A percentile compares a stretch with the other conserved stretches of the same genome.
Conservation (phyloP, 2,329 filamentous ascomycete species). For the Exophiala alcalophila region DNA sequence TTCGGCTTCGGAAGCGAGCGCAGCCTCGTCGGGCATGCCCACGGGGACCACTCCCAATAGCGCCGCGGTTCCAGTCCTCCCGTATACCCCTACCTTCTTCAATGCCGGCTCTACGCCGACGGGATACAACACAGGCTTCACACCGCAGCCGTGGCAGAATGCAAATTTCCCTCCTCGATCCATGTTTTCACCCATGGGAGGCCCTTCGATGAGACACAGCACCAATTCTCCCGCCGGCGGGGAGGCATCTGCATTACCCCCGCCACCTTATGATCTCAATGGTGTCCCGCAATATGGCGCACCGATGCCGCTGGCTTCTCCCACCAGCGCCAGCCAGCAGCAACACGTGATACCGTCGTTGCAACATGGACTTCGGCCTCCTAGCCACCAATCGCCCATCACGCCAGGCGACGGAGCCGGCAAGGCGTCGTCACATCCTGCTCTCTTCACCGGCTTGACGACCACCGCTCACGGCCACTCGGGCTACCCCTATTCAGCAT, state of each 20-base stretch:
- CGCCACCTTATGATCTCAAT: conserved; percentile 66
- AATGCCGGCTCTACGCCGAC: conserved; percentile 59
- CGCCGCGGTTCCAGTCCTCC: conserved; percentile 55
- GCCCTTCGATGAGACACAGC: conserved; percentile 51
- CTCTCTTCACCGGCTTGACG: conserved; percentile 48
- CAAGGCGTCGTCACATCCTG: conserved; percentile 57
- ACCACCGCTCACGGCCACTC: conserved; percentile 50
- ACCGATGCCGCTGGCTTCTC: conserved; percentile 19
- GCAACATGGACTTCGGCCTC: conserved; percentile 18
- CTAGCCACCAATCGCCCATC: conserved; percentile 28
- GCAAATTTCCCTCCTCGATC: conserved; percentile 44
- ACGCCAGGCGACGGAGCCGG: conserved; percentile 21
- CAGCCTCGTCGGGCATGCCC: conserved; percentile 53
- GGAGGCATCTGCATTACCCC: conserved; percentile 57
- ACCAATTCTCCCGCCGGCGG: conserved; percentile 59
- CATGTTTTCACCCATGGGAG: conserved; percentile 58
- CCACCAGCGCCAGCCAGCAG: conserved; percentile 29
- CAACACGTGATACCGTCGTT: conserved; percentile 17
- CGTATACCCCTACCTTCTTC: conserved; percentile 62
- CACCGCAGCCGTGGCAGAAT: conserved; percentile 46
- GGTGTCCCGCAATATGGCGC: conserved; percentile 30
- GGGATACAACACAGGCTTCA: conserved; percentile 48
- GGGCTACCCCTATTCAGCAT: conserved; percentile 48
- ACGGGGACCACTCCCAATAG: conserved; percentile 52
- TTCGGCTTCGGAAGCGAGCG: conserved; percentile 47